Conservation (phyloP, 257 asterid species). For the Sherardia arvensis region DNA sequence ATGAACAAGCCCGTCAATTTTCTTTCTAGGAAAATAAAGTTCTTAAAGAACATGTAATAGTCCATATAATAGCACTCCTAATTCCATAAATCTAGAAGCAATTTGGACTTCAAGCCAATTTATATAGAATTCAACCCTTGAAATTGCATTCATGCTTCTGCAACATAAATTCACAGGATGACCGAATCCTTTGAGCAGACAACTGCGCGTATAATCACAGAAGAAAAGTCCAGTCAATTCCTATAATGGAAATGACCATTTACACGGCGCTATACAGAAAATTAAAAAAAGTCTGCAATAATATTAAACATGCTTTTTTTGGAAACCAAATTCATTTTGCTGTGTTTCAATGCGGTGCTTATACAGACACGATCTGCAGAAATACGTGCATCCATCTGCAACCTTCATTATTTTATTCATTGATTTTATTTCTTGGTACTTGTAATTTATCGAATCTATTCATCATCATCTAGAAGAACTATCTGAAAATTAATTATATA, state of each 20-base stretch:
- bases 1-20: no score
- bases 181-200: neutral
- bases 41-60: no score
- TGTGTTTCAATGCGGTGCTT: neutral
- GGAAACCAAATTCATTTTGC: neutral
- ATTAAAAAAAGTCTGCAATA: neutral
- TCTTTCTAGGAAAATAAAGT: no score
- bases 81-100: no score
- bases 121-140: neutral
- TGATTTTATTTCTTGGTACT: neutral
- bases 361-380: neutral
- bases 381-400: neutral
- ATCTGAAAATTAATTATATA: neutral
- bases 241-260: neutral
- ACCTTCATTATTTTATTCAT: neutral
- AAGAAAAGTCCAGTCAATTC: neutral
- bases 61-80: no score
- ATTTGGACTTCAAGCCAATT: no score
- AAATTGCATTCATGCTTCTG: neutral
- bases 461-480: neutral
- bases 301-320: neutral
- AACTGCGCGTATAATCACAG: neutral
- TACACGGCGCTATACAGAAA: neutral
- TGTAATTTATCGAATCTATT: neutral
- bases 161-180: neutral